Conservation (phyloP, 257 asterid species). For the Solanum habrochaites region DNA sequence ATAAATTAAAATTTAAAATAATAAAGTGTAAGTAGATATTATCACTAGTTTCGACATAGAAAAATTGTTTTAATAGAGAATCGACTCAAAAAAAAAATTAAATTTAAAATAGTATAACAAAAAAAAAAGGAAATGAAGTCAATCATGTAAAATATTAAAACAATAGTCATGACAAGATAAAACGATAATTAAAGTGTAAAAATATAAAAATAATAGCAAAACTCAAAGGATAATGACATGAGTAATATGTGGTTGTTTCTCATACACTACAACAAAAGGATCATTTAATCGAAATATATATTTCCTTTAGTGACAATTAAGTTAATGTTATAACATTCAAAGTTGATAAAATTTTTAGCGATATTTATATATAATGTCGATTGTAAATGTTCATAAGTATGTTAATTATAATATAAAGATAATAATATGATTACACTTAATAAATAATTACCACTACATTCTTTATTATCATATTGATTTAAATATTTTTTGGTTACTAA, state of each 20-base stretch:
- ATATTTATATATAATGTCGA: no score
- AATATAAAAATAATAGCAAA: no score
- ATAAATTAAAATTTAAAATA: fast-evolving
- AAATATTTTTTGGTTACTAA: neutral
- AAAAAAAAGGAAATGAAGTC: neutral
- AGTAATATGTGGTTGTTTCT: slow-evolving; percentile 28
- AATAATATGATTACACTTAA: neutral
- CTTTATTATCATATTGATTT: no score
- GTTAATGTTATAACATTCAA: neutral
- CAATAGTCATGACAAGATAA: no score
- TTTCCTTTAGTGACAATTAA: neutral
- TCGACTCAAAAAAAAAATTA: no score
- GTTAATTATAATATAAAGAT: no score
- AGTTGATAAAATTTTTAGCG: neutral
- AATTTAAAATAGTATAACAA: no score
- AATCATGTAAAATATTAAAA: neutral
- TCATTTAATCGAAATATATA: no score
- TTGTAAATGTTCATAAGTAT: no score
- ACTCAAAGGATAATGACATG: neutral
- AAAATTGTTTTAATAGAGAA: fast-evolving
- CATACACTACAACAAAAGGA: no score
- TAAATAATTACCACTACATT: neutral
- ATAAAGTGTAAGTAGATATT: no score
- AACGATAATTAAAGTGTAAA: neutral
- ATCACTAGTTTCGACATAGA: fast-evolving